A percentile compares a stretch with the other conserved stretches of the same genome.
These are phyloP conservation scores for Colletotrichum somersetense DNA, from an alignment of 2,329 filamentous ascomycete species.

Conservation along the genomic window DNA sequence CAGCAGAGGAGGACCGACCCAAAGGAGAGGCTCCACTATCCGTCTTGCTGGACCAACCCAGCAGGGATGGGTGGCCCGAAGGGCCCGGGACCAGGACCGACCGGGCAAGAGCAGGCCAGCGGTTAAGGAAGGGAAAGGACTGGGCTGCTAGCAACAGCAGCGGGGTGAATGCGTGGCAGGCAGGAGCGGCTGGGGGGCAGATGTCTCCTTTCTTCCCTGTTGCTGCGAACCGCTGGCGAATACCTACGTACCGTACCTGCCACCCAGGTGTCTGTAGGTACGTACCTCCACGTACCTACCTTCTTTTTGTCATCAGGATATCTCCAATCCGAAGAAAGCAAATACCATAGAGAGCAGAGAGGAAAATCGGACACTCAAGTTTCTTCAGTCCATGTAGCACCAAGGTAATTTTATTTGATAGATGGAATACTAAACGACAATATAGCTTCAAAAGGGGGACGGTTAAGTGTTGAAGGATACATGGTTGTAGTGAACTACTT, in stretches of 20 bases:
- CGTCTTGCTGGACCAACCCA: constrained; percentile 22
- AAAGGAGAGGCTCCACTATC: constrained; percentile 8
- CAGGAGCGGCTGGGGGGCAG: neutral
- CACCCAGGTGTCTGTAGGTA: neutral
- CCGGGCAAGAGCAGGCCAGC: constrained; percentile 25
- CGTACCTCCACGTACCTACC: no score
- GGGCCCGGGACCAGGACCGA: constrained; percentile 34
- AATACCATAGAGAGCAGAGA: neutral
- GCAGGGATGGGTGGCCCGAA: constrained; percentile 6
- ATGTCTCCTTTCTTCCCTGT: neutral
- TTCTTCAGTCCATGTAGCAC: neutral
- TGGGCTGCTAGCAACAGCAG: constrained; percentile 1
- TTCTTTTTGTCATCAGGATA: no score
- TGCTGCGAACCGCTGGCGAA: constrained; percentile 25
- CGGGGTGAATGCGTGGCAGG: constrained; percentile 12
- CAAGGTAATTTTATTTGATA: neutral
- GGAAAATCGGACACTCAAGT: neutral
- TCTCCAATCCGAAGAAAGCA: neutral
- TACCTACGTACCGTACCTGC: neutral
- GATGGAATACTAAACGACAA: neutral
- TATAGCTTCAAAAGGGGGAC: neutral
- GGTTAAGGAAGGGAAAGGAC: constrained; percentile 12
- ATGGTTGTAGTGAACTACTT: neutral
- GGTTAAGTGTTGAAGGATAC: neutral
- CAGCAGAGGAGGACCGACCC: no score